phyloP scores from a whole-genome alignment of 768 basidiomycete species.

The Termitomyces sp. region DNA sequence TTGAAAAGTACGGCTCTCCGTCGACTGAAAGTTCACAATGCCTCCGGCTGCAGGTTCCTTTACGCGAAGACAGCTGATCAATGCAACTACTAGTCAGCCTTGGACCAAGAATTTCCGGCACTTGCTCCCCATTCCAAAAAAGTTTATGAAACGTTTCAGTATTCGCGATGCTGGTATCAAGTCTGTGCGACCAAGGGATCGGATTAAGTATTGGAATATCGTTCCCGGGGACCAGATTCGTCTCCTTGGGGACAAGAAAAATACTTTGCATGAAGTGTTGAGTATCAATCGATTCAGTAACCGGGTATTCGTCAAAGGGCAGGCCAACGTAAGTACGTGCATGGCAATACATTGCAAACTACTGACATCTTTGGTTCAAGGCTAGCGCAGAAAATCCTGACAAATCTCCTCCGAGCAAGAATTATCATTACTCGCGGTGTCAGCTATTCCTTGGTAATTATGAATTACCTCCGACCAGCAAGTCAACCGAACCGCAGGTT shows the following conservation, averaged over 20 bases:
- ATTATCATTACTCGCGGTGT: slow-evolving; percentile 73
- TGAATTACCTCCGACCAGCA: slow-evolving; percentile 45
- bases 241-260: slow-evolving; percentile 56
- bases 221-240: slow-evolving; percentile 80
- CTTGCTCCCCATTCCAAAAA: slow-evolving; percentile 53
- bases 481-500: slow-evolving; percentile 27
- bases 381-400: slow-evolving; percentile 18
- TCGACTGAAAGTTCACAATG: slow-evolving; percentile 13
- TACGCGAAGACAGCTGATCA: slow-evolving; percentile 31
- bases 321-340: slow-evolving; percentile 26
- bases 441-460: slow-evolving; percentile 71
- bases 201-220: slow-evolving; percentile 85
- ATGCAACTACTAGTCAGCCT: slow-evolving; percentile 43
- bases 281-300: slow-evolving; percentile 73
- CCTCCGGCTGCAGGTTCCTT: slow-evolving; percentile 25
- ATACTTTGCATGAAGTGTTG: slow-evolving; percentile 60
- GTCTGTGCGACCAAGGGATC: slow-evolving; percentile 54
- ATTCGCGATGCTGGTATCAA: slow-evolving; percentile 44
- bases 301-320: slow-evolving; percentile 49
- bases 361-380: slow-evolving; percentile 7
- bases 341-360: not conserved
- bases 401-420: slow-evolving; percentile 33
- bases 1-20: not conserved
- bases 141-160: slow-evolving; percentile 38
- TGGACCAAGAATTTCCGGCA: slow-evolving; percentile 68